Evolutionary conservation across 2,329 filamentous ascomycete species (phyloP).

Genomic region (Alternaria triticina): DNA sequence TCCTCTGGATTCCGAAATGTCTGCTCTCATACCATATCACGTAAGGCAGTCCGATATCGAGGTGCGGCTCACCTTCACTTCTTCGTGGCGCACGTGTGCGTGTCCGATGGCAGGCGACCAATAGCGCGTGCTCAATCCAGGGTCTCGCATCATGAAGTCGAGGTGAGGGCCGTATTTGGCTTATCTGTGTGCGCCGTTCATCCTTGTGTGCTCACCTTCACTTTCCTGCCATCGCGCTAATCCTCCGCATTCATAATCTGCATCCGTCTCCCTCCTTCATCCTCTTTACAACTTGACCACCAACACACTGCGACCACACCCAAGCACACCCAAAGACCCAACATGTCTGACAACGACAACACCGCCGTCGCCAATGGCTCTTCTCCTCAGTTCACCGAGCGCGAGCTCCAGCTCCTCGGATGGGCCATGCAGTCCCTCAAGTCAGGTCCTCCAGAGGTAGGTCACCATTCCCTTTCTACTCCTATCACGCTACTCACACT

Average conservation of each 20-base stretch:
- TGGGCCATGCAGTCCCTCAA: constrained; percentile 49
- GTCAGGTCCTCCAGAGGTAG: constrained; percentile 45
- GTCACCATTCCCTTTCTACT: neutral
- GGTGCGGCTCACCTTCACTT: constrained; percentile 3
- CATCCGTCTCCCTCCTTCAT: neutral
- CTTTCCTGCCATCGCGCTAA: constrained; percentile 10
- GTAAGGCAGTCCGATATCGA: neutral
- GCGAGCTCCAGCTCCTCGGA: constrained; percentile 43
- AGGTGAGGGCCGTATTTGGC: constrained; percentile 8
- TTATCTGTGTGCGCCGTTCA: neutral
- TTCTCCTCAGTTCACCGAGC: constrained; percentile 39
- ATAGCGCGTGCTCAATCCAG: neutral
- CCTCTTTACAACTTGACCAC: neutral
- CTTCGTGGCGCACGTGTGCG: neutral
- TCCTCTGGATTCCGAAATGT: neutral
- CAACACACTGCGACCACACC: neutral
- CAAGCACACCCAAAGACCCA: neutral
- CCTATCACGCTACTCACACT: constrained; percentile 6
- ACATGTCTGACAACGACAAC: constrained; percentile 37
- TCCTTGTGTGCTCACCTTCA: constrained; percentile 21
- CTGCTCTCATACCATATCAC: neutral
- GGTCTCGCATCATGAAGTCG: neutral
- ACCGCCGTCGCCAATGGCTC: constrained; percentile 9
- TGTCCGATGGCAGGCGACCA: neutral
- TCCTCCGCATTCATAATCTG: neutral